These are phyloP conservation scores for Torulaspora gathmanii DNA, from an alignment of 805 yeast genomes.

Conservation along the genomic window DNA sequence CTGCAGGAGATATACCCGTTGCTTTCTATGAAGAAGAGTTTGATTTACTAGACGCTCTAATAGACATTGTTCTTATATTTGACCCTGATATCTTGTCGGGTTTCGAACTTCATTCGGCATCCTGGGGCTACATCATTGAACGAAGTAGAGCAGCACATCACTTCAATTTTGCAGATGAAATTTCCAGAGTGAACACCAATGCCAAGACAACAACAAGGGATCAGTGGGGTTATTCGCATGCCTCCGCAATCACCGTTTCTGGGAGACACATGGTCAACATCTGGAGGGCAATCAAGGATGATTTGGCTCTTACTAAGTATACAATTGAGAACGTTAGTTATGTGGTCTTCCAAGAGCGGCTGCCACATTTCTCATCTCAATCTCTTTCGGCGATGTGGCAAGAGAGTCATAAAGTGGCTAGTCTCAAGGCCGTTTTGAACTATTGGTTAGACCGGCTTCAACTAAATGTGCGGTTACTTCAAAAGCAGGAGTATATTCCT, in stretches of 20 bases:
- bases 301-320: constrained; percentile 59
- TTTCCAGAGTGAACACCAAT: constrained; percentile 55
- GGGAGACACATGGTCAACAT: constrained; percentile 84
- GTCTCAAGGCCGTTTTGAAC: constrained; percentile 44
- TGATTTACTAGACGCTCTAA: constrained; percentile 52
- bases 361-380: constrained; percentile 56
- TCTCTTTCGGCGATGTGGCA: constrained; percentile 48
- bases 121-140: constrained; percentile 89
- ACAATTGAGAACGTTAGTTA: constrained; percentile 72
- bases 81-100: constrained; percentile 92
- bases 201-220: constrained; percentile 54
- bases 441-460: constrained; percentile 42
- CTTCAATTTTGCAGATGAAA: constrained; percentile 49
- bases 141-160: constrained; percentile 46
- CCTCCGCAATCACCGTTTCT: constrained; percentile 59
- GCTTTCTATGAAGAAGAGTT: constrained; percentile 49
- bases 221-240: constrained; percentile 77
- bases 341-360: constrained; percentile 58
- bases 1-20: constrained; percentile 31
- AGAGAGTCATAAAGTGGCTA: constrained; percentile 20
- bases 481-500: constrained; percentile 59
- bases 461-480: constrained; percentile 43
- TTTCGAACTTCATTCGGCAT: constrained; percentile 68
- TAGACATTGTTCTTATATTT: constrained; percentile 49
- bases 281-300: constrained; percentile 72